phyloP scores from a whole-genome alignment of 78 protist species.

The Speleostelium caveatum region DNA sequence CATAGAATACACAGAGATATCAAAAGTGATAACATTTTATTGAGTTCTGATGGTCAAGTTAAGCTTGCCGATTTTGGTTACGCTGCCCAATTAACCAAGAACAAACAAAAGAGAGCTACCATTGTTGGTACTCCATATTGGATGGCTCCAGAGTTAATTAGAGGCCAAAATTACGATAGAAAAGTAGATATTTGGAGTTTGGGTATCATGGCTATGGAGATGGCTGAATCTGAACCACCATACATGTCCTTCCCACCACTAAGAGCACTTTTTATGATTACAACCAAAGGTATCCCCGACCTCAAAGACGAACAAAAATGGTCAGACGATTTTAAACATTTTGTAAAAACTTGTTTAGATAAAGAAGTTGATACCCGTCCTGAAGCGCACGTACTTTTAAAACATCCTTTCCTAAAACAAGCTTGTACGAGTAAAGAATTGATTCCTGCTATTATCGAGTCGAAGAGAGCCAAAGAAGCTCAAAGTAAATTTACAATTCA shows the following conservation, averaged over 20 bases:
- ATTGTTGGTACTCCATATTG: slow-evolving; percentile 89
- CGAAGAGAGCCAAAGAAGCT: slow-evolving; percentile 64
- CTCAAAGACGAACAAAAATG: slow-evolving; percentile 79
- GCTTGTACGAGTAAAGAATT: slow-evolving; percentile 61
- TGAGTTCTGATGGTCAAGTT: slow-evolving; percentile 79
- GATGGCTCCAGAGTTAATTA: slow-evolving; percentile 91
- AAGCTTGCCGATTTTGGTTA: slow-evolving; percentile 86
- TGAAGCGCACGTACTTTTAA: slow-evolving; percentile 64
- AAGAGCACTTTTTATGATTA: slow-evolving; percentile 91
- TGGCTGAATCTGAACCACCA: slow-evolving; percentile 88
- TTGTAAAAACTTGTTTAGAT: slow-evolving; percentile 88
- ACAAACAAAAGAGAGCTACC: slow-evolving; percentile 77
- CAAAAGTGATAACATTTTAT: slow-evolving; percentile 87
- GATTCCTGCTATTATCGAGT: slow-evolving; percentile 57
- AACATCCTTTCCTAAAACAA: slow-evolving; percentile 76
- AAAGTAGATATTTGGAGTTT: slow-evolving; percentile 95
- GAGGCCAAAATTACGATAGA: slow-evolving; percentile 92
- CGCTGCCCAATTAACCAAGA: slow-evolving; percentile 78
- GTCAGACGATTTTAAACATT: slow-evolving; percentile 87
- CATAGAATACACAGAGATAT: slow-evolving; percentile 90
- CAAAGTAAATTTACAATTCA: slow-evolving; percentile 66
- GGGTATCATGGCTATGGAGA: slow-evolving; percentile 92
- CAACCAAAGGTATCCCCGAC: slow-evolving; percentile 91
- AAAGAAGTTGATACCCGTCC: slow-evolving; percentile 83
- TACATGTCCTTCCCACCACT: slow-evolving; percentile 90